Percentiles rank a stretch among this genome's conserved stretches.
phyloP scores from a whole-genome alignment of 192 early-diverging fungal species.

The Linnemannia schmuckeri region DNA sequence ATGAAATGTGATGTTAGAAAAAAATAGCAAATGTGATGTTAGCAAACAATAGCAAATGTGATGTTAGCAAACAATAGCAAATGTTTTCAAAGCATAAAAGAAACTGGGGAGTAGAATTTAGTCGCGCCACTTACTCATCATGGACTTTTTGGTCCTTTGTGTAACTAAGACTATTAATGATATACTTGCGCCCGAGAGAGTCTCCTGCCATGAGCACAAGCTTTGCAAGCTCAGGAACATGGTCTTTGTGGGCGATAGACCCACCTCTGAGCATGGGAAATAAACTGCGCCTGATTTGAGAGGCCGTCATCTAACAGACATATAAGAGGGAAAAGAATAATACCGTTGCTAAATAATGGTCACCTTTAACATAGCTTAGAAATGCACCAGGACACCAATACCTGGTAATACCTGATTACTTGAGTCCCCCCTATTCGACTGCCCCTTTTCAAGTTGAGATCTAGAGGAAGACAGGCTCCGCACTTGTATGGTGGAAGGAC shows the following conservation, averaged over 20 bases:
- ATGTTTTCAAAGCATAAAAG: background rate
- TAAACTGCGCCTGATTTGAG: background rate
- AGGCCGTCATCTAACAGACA: background rate
- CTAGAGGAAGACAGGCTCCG: background rate
- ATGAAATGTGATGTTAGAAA: background rate
- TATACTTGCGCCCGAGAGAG: conserved; percentile 5
- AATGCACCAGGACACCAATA: too few relatives aligned
- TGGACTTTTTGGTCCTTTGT: conserved; percentile 11
- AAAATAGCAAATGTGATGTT: too few relatives aligned
- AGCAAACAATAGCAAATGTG: too few relatives aligned
- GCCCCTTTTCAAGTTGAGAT: background rate
- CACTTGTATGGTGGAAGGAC: background rate
- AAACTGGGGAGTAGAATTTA: background rate
- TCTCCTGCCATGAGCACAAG: conserved; percentile 18
- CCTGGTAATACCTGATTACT: background rate
- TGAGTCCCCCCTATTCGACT: background rate
- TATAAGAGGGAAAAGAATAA: background rate
- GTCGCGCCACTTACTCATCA: conserved; percentile 7
- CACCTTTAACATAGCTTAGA: background rate
- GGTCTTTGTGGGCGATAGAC: background rate
- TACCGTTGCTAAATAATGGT: background rate
- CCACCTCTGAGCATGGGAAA: conserved; percentile 26
- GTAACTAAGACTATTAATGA: conserved; percentile 26
- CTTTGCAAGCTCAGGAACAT: background rate
- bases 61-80: background rate